Evolutionary conservation across 306 rosid genomes (phyloP).

Genomic region (Senna siamea): DNA sequence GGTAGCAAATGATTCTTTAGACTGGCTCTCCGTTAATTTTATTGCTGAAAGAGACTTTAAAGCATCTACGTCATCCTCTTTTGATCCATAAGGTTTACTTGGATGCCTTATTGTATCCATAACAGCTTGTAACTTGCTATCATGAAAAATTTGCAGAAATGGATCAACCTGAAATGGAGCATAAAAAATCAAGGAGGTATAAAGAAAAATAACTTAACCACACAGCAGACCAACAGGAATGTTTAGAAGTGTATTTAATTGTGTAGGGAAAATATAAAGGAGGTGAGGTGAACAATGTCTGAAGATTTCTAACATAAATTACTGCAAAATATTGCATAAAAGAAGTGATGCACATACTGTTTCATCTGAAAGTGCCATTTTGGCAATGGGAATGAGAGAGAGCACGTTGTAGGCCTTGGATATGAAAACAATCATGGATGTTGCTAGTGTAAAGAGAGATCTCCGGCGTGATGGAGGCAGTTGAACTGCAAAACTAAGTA

Average conservation of each 20-base stretch:
- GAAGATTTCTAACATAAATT: conserved; percentile 13
- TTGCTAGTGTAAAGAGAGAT: conserved; percentile 83
- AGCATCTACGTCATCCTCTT: conserved; percentile 74
- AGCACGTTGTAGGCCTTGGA: conserved; percentile 72
- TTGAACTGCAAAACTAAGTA: conserved; percentile 56
- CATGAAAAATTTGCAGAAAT: conserved; percentile 68
- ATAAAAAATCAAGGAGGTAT: conserved; percentile 26
- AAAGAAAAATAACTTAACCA: conserved; percentile 21
- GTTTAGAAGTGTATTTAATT: neutral
- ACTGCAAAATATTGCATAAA: conserved; percentile 14
- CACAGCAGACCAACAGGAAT: conserved; percentile 15
- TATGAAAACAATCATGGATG: conserved; percentile 80
- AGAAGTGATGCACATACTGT: conserved; percentile 50
- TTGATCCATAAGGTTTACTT: conserved; percentile 63
- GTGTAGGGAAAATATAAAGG: neutral
- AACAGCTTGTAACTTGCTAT: conserved; percentile 68
- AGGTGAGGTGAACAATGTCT: too few relatives aligned
- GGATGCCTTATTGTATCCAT: conserved; percentile 39
- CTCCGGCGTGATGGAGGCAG: conserved; percentile 87
- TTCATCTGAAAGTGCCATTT: conserved; percentile 59
- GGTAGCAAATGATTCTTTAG: conserved; percentile 66
- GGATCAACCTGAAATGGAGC: conserved; percentile 70
- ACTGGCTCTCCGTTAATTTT: conserved; percentile 63
- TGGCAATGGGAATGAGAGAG: conserved; percentile 65
- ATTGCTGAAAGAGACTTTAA: conserved; percentile 59